phyloP scores from a whole-genome alignment of 495 filamentous ascomycete genomes.

The Chaetomium cochliodes region DNA sequence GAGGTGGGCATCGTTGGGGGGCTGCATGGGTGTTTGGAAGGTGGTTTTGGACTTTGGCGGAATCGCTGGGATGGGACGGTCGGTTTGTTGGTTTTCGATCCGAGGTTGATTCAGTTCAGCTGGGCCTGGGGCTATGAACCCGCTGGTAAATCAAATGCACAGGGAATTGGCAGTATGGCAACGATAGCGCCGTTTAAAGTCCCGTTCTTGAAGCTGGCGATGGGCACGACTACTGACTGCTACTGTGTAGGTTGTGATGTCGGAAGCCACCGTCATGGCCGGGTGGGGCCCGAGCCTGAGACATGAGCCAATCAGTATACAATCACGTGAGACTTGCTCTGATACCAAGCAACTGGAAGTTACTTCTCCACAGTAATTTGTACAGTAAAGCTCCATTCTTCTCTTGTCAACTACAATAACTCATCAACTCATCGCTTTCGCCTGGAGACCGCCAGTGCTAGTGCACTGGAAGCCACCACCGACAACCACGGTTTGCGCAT shows the following conservation, averaged over 20 bases:
- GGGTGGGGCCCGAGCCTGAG: neutral
- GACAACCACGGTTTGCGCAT: neutral
- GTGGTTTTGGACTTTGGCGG: neutral
- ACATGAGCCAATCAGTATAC: neutral
- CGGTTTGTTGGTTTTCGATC: neutral
- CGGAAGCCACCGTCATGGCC: neutral
- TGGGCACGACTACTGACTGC: neutral
- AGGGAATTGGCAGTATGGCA: neutral
- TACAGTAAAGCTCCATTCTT: too few species aligned
- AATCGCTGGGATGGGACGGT: neutral
- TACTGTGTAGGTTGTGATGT: neutral
- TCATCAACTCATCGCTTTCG: too few species aligned
- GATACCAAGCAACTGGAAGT: too few species aligned
- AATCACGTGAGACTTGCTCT: neutral
- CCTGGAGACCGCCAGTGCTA: too few species aligned
- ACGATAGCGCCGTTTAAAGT: neutral
- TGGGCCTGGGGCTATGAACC: neutral
- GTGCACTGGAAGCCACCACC: neutral
- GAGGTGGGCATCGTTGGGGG: conserved; percentile 44
- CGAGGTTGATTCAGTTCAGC: neutral
- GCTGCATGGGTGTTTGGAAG: conserved; percentile 38
- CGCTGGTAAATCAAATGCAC: neutral
- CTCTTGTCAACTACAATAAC: too few species aligned
- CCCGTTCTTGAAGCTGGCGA: neutral
- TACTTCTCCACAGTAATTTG: too few species aligned